phyloP scores from a whole-genome alignment of 495 filamentous ascomycete genomes.

The Cercophora newfieldiana region DNA sequence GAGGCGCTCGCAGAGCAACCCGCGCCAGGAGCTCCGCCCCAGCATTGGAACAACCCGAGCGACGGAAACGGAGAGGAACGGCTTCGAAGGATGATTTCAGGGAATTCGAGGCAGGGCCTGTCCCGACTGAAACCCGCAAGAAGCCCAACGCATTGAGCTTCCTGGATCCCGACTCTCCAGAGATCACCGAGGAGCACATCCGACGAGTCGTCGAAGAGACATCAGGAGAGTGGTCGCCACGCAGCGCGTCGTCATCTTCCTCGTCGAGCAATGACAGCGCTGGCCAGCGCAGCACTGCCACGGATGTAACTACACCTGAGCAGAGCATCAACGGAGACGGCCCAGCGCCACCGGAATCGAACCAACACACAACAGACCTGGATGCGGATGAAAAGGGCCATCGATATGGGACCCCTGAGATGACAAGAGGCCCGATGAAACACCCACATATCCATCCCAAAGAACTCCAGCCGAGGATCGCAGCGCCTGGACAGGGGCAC shows the following conservation, averaged over 20 bases:
- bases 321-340: slow-evolving; percentile 33
- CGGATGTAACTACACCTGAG: slow-evolving; percentile 49
- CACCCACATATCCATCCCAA: slow-evolving; percentile 30
- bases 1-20: neutral
- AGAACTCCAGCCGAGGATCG: slow-evolving; percentile 32
- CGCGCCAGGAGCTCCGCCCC: neutral
- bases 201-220: slow-evolving; percentile 32
- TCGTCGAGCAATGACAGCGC: slow-evolving; percentile 39
- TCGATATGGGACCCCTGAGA: slow-evolving; percentile 37
- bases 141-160: slow-evolving; percentile 36
- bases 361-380: neutral
- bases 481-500: slow-evolving; percentile 29
- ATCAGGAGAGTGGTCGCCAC: slow-evolving; percentile 30
- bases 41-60: neutral
- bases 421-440: slow-evolving; percentile 32
- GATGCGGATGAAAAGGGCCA: neutral
- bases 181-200: slow-evolving; percentile 33
- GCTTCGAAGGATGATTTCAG: neutral
- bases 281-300: slow-evolving; percentile 39
- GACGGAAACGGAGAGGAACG: neutral
- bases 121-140: neutral
- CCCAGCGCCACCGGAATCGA: neutral
- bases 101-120: neutral
- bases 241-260: slow-evolving; percentile 34
- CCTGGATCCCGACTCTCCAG: slow-evolving; percentile 36